phyloP scores from a whole-genome alignment of 2,329 filamentous ascomycete genomes.

The Fusarium torreyae region DNA sequence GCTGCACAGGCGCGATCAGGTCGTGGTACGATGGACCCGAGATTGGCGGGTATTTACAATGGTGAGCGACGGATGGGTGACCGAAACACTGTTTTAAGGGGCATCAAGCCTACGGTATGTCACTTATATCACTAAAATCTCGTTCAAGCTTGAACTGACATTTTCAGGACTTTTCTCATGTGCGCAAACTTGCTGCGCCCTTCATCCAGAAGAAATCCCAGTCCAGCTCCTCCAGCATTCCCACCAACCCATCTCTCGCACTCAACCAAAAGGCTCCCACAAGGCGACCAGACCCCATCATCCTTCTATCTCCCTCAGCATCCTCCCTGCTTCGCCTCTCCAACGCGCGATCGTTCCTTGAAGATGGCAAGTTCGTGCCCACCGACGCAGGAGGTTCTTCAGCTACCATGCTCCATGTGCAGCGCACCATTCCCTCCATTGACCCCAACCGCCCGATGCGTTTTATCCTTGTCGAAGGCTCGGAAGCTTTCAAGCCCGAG shows the following conservation, averaged over 20 bases:
- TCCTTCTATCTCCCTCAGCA: conserved; percentile 95
- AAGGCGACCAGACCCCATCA: conserved; percentile 84
- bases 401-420: conserved; percentile 88
- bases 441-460: conserved; percentile 81
- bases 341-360: conserved; percentile 95
- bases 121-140: not conserved
- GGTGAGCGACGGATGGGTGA: conserved; percentile 94
- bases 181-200: conserved; percentile 85
- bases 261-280: conserved; percentile 68
- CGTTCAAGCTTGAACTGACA: conserved; percentile 18
- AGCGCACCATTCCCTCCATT: conserved; percentile 80
- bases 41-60: conserved; percentile 89
- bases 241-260: conserved; percentile 63
- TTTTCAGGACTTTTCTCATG: conserved; percentile 88
- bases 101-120: conserved; percentile 88
- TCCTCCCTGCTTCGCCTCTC: conserved; percentile 95
- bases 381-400: conserved; percentile 78
- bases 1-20: conserved; percentile 67
- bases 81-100: conserved; percentile 88
- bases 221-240: conserved; percentile 56
- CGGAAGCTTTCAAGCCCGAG: conserved; percentile 96
- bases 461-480: conserved; percentile 95
- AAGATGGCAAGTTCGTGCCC: conserved; percentile 84
- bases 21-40: conserved; percentile 81
- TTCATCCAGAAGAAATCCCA: conserved; percentile 78